Percentiles rank a stretch among this genome's conserved stretches.
phyloP scores from a whole-genome alignment of 768 basidiomycete genomes.

The Mycena galericulata region DNA sequence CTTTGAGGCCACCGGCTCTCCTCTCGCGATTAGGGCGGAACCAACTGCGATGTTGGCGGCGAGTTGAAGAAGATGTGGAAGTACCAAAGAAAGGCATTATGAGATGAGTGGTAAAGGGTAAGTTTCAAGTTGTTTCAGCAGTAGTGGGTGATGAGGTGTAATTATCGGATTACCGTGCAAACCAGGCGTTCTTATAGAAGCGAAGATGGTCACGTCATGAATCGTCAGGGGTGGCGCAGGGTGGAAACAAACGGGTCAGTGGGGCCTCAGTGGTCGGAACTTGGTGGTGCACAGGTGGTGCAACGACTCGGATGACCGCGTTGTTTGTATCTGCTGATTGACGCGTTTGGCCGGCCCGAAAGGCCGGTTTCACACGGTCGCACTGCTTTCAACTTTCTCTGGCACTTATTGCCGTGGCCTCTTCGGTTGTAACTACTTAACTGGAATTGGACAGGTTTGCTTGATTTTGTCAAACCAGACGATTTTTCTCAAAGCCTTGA shows the following conservation, averaged over 20 bases:
- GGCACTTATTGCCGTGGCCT: no score
- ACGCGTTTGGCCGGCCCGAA: no score
- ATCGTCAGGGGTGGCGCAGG: neutral
- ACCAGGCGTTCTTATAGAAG: neutral
- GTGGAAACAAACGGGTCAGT: no score
- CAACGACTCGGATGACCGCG: neutral
- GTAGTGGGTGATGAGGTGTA: neutral
- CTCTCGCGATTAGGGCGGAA: constrained; percentile 16
- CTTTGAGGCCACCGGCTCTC: constrained; percentile 20
- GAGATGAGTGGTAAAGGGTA: neutral
- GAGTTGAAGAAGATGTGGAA: constrained; percentile 1
- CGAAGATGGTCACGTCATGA: neutral
- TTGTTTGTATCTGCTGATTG: neutral
- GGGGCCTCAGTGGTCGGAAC: no score
- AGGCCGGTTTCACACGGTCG: no score
- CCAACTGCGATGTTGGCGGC: constrained; percentile 17
- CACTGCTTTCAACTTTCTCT: no score
- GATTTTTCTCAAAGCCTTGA: no score
- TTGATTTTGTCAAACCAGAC: no score
- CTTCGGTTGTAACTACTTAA: no score
- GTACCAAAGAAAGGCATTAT: constrained; percentile 30
- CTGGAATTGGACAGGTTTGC: no score
- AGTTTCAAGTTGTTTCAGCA: neutral
- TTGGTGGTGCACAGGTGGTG: no score
- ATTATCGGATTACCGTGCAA: neutral